Percentiles rank a stretch among this genome's conserved stretches.
phyloP scores from a whole-genome alignment of 2,329 filamentous ascomycete species.

The Venturia effusa region DNA sequence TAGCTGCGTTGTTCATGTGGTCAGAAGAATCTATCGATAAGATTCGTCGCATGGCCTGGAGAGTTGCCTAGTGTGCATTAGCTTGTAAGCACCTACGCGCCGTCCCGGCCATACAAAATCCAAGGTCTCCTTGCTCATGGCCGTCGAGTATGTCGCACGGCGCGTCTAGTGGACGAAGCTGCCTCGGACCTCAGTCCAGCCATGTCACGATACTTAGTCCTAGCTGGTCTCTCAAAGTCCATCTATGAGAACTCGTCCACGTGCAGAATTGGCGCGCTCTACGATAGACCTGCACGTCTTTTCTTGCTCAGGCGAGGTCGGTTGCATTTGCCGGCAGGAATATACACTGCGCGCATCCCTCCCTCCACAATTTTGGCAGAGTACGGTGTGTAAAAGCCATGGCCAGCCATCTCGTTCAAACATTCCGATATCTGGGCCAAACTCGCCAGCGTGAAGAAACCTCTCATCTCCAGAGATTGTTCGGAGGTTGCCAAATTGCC shows the following conservation, averaged over 20 bases:
- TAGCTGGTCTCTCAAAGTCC: neutral
- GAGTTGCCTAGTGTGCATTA: neutral
- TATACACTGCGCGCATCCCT: neutral
- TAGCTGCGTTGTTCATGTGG: slow-evolving; percentile 1
- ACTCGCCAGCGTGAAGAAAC: neutral
- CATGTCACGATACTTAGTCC: neutral
- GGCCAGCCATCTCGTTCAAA: neutral
- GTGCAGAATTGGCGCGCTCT: neutral
- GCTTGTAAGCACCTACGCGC: neutral
- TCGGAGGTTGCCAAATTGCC: neutral
- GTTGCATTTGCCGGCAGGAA: neutral
- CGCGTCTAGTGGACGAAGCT: neutral
- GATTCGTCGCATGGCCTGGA: neutral
- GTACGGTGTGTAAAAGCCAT: neutral
- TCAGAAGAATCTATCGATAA: neutral
- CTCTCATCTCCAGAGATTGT: neutral
- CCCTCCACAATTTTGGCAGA: neutral
- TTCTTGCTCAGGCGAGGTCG: neutral
- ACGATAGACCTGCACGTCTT: neutral
- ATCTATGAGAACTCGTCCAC: neutral
- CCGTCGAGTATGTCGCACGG: neutral
- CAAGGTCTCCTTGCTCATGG: neutral
- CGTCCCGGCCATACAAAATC: neutral
- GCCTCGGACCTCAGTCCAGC: neutral
- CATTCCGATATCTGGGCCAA: neutral